Evolutionary conservation across 2,329 filamentous ascomycete species (phyloP), one percentile per base, ranked within the genome.

Genomic region (Pseudohalonectria lignicola): DNA sequence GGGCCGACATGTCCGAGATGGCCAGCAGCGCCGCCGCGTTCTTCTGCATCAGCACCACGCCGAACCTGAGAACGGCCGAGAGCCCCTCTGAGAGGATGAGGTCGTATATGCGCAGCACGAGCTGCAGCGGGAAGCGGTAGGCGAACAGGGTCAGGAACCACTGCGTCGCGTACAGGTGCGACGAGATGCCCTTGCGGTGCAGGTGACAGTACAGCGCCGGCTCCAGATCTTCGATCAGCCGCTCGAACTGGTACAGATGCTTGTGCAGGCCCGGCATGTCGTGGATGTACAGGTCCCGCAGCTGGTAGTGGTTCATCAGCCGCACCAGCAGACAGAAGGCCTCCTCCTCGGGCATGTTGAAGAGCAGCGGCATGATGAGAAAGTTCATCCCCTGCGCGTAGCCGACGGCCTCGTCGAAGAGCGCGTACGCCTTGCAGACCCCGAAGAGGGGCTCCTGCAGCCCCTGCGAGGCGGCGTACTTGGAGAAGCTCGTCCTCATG

Each of bases 361-460:
- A 95, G 1, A 98, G 67, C 15, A 98, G 60, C 18, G 93, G 92
- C 87, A 96, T 96, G 35, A 87, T 84, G 42, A 98, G 76, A 53
- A 98, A 98, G 55, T 96, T 98, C 84, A 98, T 95, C 54, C 92
- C 92, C 59, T 98, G 92, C 0, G 93, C 90, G 58, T 98, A 98
- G 23, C 92, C 90, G 26, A 98, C 92, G 7, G 72, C 82, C 52
- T 94, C 87, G 52, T 98, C 92, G 49, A 88, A 96, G 21, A 98
- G 68, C 12, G 92, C 92, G 61, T 98, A 98, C 2, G 92, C 88
- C 60, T 96, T 98, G 66, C 92, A 98, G 26, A 98, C 77, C 28
- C 88, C 88, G 59, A 94, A 96, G 9, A 98, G 71, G 8, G 86
- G 85, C 51, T 96, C 92, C 58, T 96, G 92, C 31, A 94, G 76